These are phyloP conservation scores for Candolleomyces aberdarensis DNA, from an alignment of 768 basidiomycete species.

Conservation along the genomic window DNA sequence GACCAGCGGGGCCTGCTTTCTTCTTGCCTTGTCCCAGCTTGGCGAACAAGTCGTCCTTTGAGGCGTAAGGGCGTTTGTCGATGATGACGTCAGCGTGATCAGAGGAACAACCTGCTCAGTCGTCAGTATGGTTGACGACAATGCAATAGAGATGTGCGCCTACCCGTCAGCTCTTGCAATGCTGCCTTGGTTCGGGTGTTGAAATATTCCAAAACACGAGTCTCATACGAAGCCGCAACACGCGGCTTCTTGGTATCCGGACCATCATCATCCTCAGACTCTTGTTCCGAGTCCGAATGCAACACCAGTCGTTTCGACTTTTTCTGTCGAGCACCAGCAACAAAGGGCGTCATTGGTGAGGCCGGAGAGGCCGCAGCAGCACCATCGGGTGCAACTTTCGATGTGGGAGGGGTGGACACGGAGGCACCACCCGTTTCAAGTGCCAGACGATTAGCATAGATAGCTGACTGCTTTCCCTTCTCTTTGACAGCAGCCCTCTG, in stretches of 20 bases:
- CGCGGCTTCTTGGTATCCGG: constrained; percentile 27
- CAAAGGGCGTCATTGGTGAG: constrained; percentile 36
- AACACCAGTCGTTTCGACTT: constrained; percentile 55
- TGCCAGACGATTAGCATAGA: constrained; percentile 65
- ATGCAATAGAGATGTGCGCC: constrained; percentile 14
- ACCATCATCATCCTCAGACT: constrained; percentile 50
- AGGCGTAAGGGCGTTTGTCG: constrained; percentile 74
- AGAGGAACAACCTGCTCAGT: constrained; percentile 60
- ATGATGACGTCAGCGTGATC: constrained; percentile 83
- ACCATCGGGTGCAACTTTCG: constrained; percentile 3
- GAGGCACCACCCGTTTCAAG: constrained; percentile 37
- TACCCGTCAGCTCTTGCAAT: constrained; percentile 75
- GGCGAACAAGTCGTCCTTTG: constrained; percentile 66
- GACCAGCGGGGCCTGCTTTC: constrained; percentile 76
- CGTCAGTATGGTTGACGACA: constrained; percentile 5
- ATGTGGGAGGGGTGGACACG: constrained; percentile 12
- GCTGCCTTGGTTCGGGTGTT: constrained; percentile 60
- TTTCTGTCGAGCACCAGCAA: constrained; percentile 49
- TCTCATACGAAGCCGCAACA: constrained; percentile 38
- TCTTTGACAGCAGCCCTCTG: constrained; percentile 63
- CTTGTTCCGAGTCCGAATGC: constrained; percentile 61
- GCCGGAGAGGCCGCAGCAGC: constrained; percentile 25
- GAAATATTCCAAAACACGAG: constrained; percentile 63
- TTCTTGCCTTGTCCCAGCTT: constrained; percentile 87
- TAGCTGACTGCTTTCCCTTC: constrained; percentile 80